Evolutionary conservation across 2,329 filamentous ascomycete species (phyloP).

Genomic region (Aspergillus puulaauensis): DNA sequence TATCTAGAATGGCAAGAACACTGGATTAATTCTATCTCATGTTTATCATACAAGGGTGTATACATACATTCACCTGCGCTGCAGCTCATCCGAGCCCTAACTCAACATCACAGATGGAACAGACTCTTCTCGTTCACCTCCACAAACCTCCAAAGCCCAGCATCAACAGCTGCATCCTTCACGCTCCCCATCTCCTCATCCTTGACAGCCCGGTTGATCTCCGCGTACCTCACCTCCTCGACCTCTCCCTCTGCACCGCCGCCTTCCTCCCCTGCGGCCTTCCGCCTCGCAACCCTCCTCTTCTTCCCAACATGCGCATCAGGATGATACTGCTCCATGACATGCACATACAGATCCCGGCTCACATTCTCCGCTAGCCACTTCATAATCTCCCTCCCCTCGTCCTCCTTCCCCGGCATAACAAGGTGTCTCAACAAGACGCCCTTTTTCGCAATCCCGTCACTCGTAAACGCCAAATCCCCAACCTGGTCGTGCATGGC

Average conservation of each 20-base stretch:
- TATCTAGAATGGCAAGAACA: too few relatives aligned
- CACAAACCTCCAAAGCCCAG: slow-evolving; percentile 76
- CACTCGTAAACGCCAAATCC: slow-evolving; percentile 76
- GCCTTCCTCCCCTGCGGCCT: not conserved
- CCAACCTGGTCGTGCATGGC: slow-evolving; percentile 81
- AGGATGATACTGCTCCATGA: slow-evolving; percentile 87
- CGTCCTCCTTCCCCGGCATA: slow-evolving; percentile 77
- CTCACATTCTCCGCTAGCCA: slow-evolving; percentile 75
- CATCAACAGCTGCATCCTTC: slow-evolving; percentile 64
- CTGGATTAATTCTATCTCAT: too few relatives aligned
- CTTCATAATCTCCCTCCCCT: slow-evolving; percentile 60
- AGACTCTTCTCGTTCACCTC: slow-evolving; percentile 61
- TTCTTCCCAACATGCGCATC: slow-evolving; percentile 78
- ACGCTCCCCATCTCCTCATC: slow-evolving; percentile 66
- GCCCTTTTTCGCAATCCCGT: slow-evolving; percentile 77
- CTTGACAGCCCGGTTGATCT: slow-evolving; percentile 73
- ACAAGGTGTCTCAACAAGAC: slow-evolving; percentile 76
- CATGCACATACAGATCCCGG: slow-evolving; percentile 74
- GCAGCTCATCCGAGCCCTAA: not conserved
- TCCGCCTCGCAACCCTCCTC: slow-evolving; percentile 36
- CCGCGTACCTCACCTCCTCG: slow-evolving; percentile 64
- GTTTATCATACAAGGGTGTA: not conserved
- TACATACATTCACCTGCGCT: not conserved
- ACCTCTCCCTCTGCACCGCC: slow-evolving; percentile 21
- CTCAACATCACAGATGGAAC: slow-evolving; percentile 43